Evolutionary conservation across 371 early-diverging fungal genomes (phyloP).

Genomic region (Mortierella polycephala): DNA sequence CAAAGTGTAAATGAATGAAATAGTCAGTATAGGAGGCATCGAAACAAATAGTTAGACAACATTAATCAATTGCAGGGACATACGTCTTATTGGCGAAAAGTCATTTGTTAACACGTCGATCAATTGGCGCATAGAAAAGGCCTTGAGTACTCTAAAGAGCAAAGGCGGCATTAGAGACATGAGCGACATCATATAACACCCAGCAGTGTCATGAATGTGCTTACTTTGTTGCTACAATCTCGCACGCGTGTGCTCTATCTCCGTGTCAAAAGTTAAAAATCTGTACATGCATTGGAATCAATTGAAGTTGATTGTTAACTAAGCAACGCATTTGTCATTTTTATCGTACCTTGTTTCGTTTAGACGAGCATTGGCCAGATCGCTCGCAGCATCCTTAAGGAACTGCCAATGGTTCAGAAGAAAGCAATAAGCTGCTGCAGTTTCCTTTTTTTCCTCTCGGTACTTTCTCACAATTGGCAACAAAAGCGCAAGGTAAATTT

Average conservation of each 20-base stretch:
- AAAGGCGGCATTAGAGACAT: background rate
- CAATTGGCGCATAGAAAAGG: slow-evolving; percentile 48
- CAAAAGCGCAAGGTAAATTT: slow-evolving; percentile 48
- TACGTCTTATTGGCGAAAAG: slow-evolving; percentile 50
- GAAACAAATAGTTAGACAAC: too few relatives aligned
- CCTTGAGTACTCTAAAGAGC: slow-evolving; percentile 39
- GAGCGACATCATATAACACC: background rate
- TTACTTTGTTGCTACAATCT: slow-evolving; percentile 56
- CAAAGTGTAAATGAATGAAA: too few relatives aligned
- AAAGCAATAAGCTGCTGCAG: slow-evolving; percentile 51
- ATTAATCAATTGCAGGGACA: background rate
- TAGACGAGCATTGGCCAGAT: slow-evolving; percentile 51
- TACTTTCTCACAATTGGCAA: slow-evolving; percentile 49
- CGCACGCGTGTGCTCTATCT: slow-evolving; percentile 53
- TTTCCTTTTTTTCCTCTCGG: slow-evolving; percentile 47
- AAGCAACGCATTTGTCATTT: background rate
- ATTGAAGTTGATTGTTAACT: too few relatives aligned
- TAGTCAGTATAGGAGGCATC: background rate
- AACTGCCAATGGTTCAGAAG: slow-evolving; percentile 52
- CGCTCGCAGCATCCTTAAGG: slow-evolving; percentile 45
- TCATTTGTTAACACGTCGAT: slow-evolving; percentile 54
- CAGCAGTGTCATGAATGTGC: background rate
- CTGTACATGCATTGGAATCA: background rate
- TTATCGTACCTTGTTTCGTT: slow-evolving; percentile 44
- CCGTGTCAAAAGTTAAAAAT: background rate